Base-by-base conservation (phyloP, 2,329 filamentous ascomycete species). In the Dryadomyces quercivorus region DNA sequence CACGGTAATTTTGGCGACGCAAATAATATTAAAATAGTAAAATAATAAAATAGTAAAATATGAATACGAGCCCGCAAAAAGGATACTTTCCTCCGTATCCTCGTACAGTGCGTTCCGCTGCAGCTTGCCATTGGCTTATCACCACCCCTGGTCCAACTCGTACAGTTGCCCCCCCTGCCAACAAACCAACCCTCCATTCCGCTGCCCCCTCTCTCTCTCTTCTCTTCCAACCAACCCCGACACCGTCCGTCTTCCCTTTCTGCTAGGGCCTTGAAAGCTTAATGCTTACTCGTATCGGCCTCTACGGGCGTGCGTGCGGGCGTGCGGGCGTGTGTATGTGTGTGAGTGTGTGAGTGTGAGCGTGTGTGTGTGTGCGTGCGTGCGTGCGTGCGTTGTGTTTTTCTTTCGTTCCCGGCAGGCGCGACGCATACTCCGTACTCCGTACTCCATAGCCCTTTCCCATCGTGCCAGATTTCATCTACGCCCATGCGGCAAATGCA, bases 201-300 rank as follows among this genome's bases (percentile, higher is more conserved):
- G 38, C 38, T 42, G 38, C 26, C 26, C 26, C 26, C 26, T 31
- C 26, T 31, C 26, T 31, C 26, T 31, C 26, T 42, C 36, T 13
- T 38, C 13, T 13, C 36, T 15, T 42, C 38, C 38, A 42, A 43
- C 22, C 43, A 73, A 64, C 60, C 71, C 70, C 70, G 66, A 71
- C 72, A 13, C 69, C 67, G 71, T 71, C 34, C n/a, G 40, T 26
- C 31, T 36, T 48, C 18, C 43, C 43, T 45, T 20, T 45, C 43
- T 20, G 13, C 43, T 45, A 31, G 26, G 26, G 26, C 26, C 26
- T 5, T 13, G 36, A 40, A 40, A 40, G 36, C 36, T 40, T 40
- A 40, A 40, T 40, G 36, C 36, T 12, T 16, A 40, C 36, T 12
- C 36, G 15, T 16, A 40, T 40, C 26, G 26, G 26, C 26, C 26